Percentiles rank a stretch among this genome's conserved stretches.
Evolutionary conservation across 2,329 filamentous ascomycete species (phyloP).

Genomic region (Sphaerostilbella broomeana): DNA sequence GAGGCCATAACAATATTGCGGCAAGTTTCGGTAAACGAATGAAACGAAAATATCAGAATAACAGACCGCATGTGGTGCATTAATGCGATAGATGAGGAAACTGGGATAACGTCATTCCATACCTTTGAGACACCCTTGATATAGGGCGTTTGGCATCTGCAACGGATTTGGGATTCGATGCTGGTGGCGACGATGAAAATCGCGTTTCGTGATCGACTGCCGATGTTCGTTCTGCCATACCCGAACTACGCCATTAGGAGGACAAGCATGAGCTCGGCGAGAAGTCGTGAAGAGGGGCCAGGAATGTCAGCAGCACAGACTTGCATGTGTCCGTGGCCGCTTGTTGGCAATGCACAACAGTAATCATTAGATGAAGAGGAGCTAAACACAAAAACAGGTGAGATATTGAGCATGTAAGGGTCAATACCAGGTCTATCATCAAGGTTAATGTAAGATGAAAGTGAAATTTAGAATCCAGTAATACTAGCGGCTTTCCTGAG

Average conservation of each 20-base stretch:
- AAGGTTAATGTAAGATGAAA: no score
- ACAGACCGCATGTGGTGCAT: no score
- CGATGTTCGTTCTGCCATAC: slow-evolving; percentile 59
- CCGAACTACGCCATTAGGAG: slow-evolving; percentile 58
- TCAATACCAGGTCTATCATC: no score
- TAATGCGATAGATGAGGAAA: no score
- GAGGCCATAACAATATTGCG: no score
- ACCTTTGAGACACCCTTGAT: slow-evolving; percentile 20
- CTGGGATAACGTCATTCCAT: no score
- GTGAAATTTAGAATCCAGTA: no score
- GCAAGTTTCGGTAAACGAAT: no score
- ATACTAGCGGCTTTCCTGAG: no score
- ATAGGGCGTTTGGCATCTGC: slow-evolving; percentile 19
- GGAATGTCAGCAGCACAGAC: slow-evolving; percentile 9
- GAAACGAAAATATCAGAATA: no score
- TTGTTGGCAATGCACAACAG: slow-evolving; percentile 11
- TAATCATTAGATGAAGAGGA: slow-evolving; percentile 6
- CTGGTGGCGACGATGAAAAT: slow-evolving; percentile 38
- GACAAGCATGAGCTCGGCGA: slow-evolving; percentile 28
- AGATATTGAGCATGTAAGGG: no score
- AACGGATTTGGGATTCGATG: slow-evolving; percentile 18
- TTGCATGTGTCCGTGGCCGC: slow-evolving; percentile 9
- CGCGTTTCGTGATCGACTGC: slow-evolving; percentile 51
- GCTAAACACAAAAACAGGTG: no score
- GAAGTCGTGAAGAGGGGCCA: slow-evolving; percentile 7